Evolutionary conservation across 2,329 filamentous ascomycete species (phyloP).

Genomic region (Penicillium sp.): DNA sequence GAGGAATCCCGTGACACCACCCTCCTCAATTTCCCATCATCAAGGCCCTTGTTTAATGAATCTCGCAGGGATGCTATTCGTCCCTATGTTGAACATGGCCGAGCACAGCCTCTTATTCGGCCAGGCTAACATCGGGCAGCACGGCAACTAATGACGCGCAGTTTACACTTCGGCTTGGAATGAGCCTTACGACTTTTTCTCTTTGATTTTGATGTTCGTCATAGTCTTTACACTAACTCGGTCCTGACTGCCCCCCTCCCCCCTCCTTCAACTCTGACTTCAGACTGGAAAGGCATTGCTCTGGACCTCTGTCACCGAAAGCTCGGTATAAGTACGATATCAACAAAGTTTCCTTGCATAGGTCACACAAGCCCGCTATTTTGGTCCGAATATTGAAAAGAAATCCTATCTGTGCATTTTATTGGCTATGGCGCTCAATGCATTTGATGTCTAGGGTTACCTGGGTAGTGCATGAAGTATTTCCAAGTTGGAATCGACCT

Average conservation of each 20-base stretch:
- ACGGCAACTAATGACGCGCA: slow-evolving; percentile 18
- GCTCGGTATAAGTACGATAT: not conserved
- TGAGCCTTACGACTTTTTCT: not conserved
- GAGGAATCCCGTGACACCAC: slow-evolving; percentile 24
- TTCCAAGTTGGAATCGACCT: not conserved
- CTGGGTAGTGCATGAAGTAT: not conserved
- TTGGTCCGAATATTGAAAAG: slow-evolving; percentile 8
- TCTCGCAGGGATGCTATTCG: not conserved
- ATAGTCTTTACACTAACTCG: slow-evolving; percentile 14
- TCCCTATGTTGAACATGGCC: not conserved
- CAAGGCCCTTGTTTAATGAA: not conserved
- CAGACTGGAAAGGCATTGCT: not conserved
- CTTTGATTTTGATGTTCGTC: slow-evolving; percentile 5
- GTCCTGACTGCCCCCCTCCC: slow-evolving; percentile 15
- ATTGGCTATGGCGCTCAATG: not conserved
- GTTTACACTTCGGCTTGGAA: slow-evolving; percentile 9
- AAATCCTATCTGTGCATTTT: not conserved
- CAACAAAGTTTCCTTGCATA: slow-evolving; percentile 8
- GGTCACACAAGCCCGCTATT: slow-evolving; percentile 16
- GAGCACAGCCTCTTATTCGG: slow-evolving; percentile 1
- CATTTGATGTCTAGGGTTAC: not conserved
- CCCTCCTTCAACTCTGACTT: slow-evolving; percentile 12
- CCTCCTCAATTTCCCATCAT: not conserved
- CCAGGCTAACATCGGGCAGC: slow-evolving; percentile 19
- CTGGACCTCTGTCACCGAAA: not conserved